A percentile compares a stretch with the other conserved stretches of the same genome.
phyloP scores from a whole-genome alignment of 352 stramenopile species.

The Phytophthora palmivora region DNA sequence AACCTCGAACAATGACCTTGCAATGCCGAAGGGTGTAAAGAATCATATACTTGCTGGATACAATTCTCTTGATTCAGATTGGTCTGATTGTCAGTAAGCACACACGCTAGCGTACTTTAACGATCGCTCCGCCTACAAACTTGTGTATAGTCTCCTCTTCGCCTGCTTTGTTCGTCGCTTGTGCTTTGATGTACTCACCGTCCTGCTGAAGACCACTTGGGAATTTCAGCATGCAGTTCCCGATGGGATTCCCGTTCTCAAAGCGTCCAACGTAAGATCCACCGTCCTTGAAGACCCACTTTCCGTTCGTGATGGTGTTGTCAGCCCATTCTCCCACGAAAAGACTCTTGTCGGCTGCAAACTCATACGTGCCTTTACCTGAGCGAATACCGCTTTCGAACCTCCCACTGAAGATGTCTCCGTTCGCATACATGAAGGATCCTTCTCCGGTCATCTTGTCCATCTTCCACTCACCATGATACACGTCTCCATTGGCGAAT shows the following conservation, averaged over 20 bases:
- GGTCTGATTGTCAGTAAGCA: background rate
- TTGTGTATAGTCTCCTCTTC: slow-evolving; percentile 68
- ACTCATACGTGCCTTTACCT: slow-evolving; percentile 92
- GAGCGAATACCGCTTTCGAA: slow-evolving; percentile 85
- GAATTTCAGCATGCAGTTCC: slow-evolving; percentile 90
- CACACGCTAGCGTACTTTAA: slow-evolving; percentile 64
- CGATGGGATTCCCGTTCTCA: slow-evolving; percentile 87
- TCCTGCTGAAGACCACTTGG: slow-evolving; percentile 85
- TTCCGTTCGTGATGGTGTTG: slow-evolving; percentile 88
- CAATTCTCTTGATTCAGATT: background rate
- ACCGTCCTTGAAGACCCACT: slow-evolving; percentile 92
- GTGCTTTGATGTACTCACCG: slow-evolving; percentile 81
- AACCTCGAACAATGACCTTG: slow-evolving; percentile 8
- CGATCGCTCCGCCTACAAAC: slow-evolving; percentile 72
- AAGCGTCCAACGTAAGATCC: slow-evolving; percentile 87
- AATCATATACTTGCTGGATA: slow-evolving; percentile 35
- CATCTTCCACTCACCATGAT: slow-evolving; percentile 89
- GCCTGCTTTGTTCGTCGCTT: slow-evolving; percentile 49
- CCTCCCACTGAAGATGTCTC: slow-evolving; percentile 91
- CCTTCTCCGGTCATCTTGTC: slow-evolving; percentile 91
- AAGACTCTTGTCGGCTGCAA: slow-evolving; percentile 77
- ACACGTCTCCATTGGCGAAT: slow-evolving; percentile 91
- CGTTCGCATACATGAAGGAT: slow-evolving; percentile 92
- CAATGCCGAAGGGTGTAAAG: background rate
- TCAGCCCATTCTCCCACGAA: slow-evolving; percentile 89